Base-by-base conservation (phyloP, 345 rosid genomes). In the Populus alba region DNA sequence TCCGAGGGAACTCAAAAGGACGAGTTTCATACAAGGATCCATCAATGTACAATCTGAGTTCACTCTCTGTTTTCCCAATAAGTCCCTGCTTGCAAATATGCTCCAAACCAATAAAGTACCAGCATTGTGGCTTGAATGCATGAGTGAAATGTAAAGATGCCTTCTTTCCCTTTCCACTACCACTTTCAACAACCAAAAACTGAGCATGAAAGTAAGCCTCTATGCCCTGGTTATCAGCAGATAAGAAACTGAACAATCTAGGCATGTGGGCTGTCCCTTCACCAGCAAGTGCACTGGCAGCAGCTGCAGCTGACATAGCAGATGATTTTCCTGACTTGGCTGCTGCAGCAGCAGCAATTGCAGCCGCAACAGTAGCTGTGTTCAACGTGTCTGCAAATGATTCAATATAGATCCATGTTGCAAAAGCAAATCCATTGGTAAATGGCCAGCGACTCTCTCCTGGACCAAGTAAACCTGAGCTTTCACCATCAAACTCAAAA, bases 361-460 rank as follows among this genome's bases (percentile, higher is more conserved):
- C 99, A 47, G 98, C 98, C 7, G 99, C 98, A 31, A 94, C 97
- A 78, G 99, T 90, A 69, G 98, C 99, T 66, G 98, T 87, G 82
- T 96, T 96, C 87, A 96, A 82, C n/a, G 99, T 94, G 83, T 94
- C 99, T 61, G 99, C 97, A 89, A 96, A 96, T 70, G 99, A 96
- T 90, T 96, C 99, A 76, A 96, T 90, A 78, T 92, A 96, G 74
- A 96, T 94, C 99, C 99, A 96, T 18, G 99, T 92, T 35, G 95
- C 95, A 87, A 96, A 96, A 31, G 94, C 94, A 75, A 92, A 96
- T 49, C 99, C 99, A 89, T 87, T 96, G 71, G 86, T 82, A 87
- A 96, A 96, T 37, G 99, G 99, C 99, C 99, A 96, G 70, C 97
- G 95, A 74, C 97, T 92, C 85, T 96, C 99, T 68, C 97, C 99